Evolutionary conservation across 225 moss, liverwort and hornwort species (phyloP), one percentile per base, ranked within the genome.

Genomic region (Pseudisothecium myosuroides): DNA sequence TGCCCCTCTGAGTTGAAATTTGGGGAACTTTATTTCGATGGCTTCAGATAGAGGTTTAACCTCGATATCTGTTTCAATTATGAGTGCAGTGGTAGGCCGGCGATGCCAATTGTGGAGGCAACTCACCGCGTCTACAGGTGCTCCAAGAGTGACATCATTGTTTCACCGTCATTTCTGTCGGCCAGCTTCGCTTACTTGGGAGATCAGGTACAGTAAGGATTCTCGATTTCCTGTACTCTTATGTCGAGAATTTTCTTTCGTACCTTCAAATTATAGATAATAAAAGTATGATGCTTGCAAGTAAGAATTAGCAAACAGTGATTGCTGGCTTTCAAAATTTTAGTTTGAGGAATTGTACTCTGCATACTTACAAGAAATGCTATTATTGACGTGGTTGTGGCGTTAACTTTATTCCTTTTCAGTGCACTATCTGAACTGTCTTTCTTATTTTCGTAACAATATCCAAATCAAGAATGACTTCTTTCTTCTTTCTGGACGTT

Each of bases 161-260:
- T 97, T 49, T 96, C 98, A 34, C 98, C 97, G 29, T 97, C 98
- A 41, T 97, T 97, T 54, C 88, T 98, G n/a, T 98, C 96, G 41
- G 98, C 98, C 54, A 96, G 97, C 88, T 97, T 98, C 87, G 89
- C 98, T 58, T 95, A 60, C 78, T 88, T 97, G 58, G 98, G 98
- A 54, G 96, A 96, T 77, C 97, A 98, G 45, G 96, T 98, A 88
- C 47, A 26, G 9, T 5, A n/a, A 27, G n/a, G 15, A 45, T 68
- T 13, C 22, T 68, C 19, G 31, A 26, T 22, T 20, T 49, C 45
- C 45, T 45, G 8, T 45, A 45, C 45, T 45, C 45, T 45, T 45
- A 45, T 45, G 45, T 45, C 41, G 18, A 67, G 60, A 24, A 23
- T 63, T 34, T 5, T 41, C n/a, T 20, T 47, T 47, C 14, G 34